Base-by-base conservation (phyloP, 805 yeast species). In the Wilhelminamyces savonicus region DNA sequence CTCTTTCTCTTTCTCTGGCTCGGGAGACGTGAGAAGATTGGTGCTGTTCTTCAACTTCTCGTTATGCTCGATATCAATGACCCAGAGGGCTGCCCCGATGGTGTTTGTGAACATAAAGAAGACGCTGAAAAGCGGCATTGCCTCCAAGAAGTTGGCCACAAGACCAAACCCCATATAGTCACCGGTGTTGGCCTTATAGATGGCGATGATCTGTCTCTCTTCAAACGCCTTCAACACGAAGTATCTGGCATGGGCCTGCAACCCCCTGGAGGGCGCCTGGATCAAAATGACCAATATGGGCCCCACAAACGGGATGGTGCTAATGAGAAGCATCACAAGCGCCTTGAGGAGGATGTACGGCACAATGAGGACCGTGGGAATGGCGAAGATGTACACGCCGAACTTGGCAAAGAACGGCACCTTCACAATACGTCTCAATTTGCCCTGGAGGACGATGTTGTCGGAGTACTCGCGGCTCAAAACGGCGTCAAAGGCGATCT, bases 61-160 rank as follows among this genome's bases (percentile, higher is more conserved):
- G 8, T 8, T 28, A 12, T 42, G 35, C 26, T 57, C 59, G 15
- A 52, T 51, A n/a, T 50, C 45, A 14, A 61, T 67, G 4, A 75
- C 76, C 85, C 85, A 79, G 26, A 75, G 49, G 1, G 84, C 83
- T 8, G 78, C 78, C 5, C 82, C 85, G 3, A 73, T 57, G 3
- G 68, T 67, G 48, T 76, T 74, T 7, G 84, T 74, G 37, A 74
- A 71, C 40, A 68, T 60, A 35, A 79, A 76, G 21, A 76, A 53
- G 9, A 74, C 55, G 19, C 74, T 69, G 3, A 75, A 33, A 14
- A 74, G 36, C 1, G 86, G 85, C 8, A 75, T 53, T 36, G 63
- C 53, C 41, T 78, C 84, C 21, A 79, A 46, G 1, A 67, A 16
- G 19, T 69, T 61, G 1, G 78, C 66, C 11, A 64, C 54, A 20